Evolutionary conservation across 768 basidiomycete species (phyloP), one percentile per base, ranked within the genome.

Genomic region (Boletus fagicola): DNA sequence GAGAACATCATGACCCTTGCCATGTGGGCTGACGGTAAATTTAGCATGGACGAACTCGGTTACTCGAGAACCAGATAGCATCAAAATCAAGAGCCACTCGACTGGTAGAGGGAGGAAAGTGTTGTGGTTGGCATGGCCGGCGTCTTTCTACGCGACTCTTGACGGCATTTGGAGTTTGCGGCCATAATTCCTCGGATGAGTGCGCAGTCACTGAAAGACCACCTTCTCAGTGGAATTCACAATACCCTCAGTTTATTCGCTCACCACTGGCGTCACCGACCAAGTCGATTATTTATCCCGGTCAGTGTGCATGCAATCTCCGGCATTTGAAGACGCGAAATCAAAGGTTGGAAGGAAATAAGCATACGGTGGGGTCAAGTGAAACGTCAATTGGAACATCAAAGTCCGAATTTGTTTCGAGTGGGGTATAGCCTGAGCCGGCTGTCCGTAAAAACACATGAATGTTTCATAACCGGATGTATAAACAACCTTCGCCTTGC

Each of bases 391-490:
- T 20, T 8, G n/a, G 9, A 16, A 20, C 10, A n/a, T 40, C 39
- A 13, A 13, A 39, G 38, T n/a, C 35, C 35, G n/a, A 51, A 26
- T 35, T 35, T 45, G 38, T 30, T 45, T 12, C 20, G 15, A 35
- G 24, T 35, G 10, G 11, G 12, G 33, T 35, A 42, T 36, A 33
- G 10, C 53, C 62, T 53, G 58, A 33, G 10, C 53, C 62, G 56
- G 58, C 24, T 38, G 28, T 35, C 48, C 52, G 46, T 18, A 52
- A 55, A 66, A 68, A 68, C 67, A 68, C 67, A 63, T 69, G 67
- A 48, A 43, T 56, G 49, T 49, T 49, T 48, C 54, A 49, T 48
- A 42, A 5, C 67, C 58, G 57, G 45, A 31, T 40, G 44, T 65
- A 67, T 63, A 68, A 69, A 39, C 65, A 22, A 28, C 43, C 22